A percentile compares a stretch with the other conserved stretches of the same genome.
These are phyloP conservation scores for Sporothrix pallida DNA, from an alignment of 2,329 filamentous ascomycete genomes.

Conservation along the genomic window DNA sequence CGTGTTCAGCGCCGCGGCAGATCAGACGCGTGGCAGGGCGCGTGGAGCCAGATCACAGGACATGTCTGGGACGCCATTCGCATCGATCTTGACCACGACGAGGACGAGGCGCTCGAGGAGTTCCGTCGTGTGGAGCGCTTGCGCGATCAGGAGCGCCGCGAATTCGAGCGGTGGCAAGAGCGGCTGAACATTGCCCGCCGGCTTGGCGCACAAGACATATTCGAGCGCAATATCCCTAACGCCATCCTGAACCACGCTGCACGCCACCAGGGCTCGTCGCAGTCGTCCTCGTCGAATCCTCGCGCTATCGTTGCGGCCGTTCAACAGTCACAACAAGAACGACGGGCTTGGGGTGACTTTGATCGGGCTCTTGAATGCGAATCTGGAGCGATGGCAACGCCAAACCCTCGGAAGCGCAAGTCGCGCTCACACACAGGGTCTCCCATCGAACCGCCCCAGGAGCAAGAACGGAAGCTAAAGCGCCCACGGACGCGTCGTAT, in stretches of 20 bases:
- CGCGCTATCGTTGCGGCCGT: conserved; percentile 57
- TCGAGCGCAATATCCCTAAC: conserved; percentile 65
- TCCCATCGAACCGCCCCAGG: conserved; percentile 68
- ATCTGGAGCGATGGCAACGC: conserved; percentile 49
- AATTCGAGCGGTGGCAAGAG: conserved; percentile 78
- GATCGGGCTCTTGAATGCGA: conserved; percentile 80
- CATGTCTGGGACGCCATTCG: conserved; percentile 70
- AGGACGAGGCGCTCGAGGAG: conserved; percentile 64
- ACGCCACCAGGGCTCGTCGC: conserved; percentile 51
- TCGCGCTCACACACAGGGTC: conserved; percentile 72
- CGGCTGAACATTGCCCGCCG: conserved; percentile 81
- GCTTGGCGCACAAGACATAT: conserved; percentile 75
- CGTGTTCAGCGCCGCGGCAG: conserved; percentile 67
- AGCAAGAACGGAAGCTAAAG: conserved; percentile 84
- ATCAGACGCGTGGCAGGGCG: conserved; percentile 84
- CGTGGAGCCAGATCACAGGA: conserved; percentile 72
- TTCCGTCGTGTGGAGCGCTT: conserved; percentile 60
- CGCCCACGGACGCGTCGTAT: conserved; percentile 79
- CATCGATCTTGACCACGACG: conserved; percentile 83
- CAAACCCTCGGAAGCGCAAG: conserved; percentile 74
- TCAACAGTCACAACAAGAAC: conserved; percentile 77
- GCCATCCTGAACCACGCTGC: conserved; percentile 64
- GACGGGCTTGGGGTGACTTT: conserved; percentile 86
- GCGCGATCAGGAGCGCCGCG: conserved; percentile 60
- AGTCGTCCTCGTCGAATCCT: conserved; percentile 41